A percentile compares a stretch with the other conserved stretches of the same genome.
Evolutionary conservation across 768 basidiomycete species (phyloP).

Genomic region (Hypholoma fasciculare): DNA sequence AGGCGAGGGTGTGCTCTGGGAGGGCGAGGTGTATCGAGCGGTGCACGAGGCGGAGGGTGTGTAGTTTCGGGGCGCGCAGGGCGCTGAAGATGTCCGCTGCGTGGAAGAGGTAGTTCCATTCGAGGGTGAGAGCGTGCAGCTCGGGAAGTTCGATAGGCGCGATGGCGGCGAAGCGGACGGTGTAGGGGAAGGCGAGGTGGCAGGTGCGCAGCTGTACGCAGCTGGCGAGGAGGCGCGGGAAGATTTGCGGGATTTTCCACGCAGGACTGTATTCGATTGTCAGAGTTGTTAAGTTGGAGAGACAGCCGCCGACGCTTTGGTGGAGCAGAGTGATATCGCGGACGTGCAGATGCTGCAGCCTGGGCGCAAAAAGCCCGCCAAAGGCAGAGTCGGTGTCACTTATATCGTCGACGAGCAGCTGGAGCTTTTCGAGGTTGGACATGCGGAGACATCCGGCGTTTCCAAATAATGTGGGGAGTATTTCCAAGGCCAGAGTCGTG

Average conservation of each 20-base stretch:
- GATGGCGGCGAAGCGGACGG: constrained; percentile 1
- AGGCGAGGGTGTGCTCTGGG: constrained; percentile 1
- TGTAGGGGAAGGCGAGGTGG: constrained; percentile 18
- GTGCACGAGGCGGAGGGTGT: constrained; percentile 11
- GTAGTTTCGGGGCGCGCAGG: constrained; percentile 16
- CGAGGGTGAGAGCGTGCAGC: constrained; percentile 11
- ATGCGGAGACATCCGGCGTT: constrained; percentile 5
- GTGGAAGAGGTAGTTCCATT: constrained; percentile 17
- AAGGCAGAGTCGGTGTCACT: constrained; percentile 1
- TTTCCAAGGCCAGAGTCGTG: constrained; percentile 13
- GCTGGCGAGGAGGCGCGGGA: constrained; percentile 15
- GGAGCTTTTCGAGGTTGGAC: constrained; percentile 8
- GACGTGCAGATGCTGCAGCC: constrained; percentile 14
- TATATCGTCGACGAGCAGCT: constrained; percentile 14
- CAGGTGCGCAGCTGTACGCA: constrained; percentile 17
- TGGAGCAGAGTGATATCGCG: constrained; percentile 21
- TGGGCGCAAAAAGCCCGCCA: constrained; percentile 14
- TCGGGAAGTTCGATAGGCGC: constrained; percentile 15
- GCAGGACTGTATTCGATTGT: constrained; percentile 9
- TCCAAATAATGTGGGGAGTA: constrained; percentile 13
- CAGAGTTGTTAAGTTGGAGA: constrained; percentile 9
- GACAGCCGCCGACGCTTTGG: constrained; percentile 2
- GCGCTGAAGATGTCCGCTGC: constrained; percentile 14
- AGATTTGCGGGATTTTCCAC: constrained; percentile 17
- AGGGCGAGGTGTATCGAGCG: constrained; percentile 7